Conservation (phyloP, 495 filamentous ascomycete species). For the Parathielavia appendiculata region DNA sequence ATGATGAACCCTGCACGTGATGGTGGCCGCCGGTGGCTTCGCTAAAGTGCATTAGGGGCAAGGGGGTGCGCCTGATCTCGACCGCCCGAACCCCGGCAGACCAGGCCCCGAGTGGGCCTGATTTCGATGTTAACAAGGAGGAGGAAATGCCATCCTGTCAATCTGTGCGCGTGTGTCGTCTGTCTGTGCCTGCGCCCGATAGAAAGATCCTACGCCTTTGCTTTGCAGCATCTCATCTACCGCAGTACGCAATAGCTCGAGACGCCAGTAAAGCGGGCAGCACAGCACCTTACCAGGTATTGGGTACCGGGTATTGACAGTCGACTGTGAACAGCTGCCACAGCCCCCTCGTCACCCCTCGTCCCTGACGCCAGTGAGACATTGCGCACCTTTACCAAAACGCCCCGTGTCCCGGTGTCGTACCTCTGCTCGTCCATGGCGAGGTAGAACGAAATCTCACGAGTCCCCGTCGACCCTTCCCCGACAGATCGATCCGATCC, state of each 20-base stretch:
- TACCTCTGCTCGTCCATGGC: slow-evolving; percentile 8
- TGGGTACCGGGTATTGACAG: neutral
- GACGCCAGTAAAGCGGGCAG: neutral
- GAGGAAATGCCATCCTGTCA: slow-evolving; percentile 16
- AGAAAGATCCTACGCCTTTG: slow-evolving; percentile 5
- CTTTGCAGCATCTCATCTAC: neutral
- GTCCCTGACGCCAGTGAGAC: neutral
- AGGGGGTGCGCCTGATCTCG: slow-evolving; percentile 25
- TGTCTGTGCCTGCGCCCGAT: neutral
- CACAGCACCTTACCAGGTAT: neutral
- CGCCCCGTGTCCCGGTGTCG: neutral
- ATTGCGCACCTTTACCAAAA: neutral
- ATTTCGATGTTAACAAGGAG: slow-evolving; percentile 20
- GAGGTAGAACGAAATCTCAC: neutral
- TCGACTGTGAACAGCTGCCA: neutral
- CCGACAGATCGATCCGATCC: neutral
- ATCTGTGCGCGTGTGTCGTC: slow-evolving; percentile 7
- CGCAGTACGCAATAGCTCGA: neutral
- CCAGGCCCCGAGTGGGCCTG: slow-evolving; percentile 16
- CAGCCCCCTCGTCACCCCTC: neutral
- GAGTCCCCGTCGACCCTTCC: neutral
- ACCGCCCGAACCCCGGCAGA: slow-evolving; percentile 18
- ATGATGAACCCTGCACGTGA: slow-evolving; percentile 25
- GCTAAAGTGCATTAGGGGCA: slow-evolving; percentile 23
- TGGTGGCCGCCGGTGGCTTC: slow-evolving; percentile 22